Evolutionary conservation across 2,329 filamentous ascomycete species (phyloP).

Genomic region (Mycocentrospora acerina): DNA sequence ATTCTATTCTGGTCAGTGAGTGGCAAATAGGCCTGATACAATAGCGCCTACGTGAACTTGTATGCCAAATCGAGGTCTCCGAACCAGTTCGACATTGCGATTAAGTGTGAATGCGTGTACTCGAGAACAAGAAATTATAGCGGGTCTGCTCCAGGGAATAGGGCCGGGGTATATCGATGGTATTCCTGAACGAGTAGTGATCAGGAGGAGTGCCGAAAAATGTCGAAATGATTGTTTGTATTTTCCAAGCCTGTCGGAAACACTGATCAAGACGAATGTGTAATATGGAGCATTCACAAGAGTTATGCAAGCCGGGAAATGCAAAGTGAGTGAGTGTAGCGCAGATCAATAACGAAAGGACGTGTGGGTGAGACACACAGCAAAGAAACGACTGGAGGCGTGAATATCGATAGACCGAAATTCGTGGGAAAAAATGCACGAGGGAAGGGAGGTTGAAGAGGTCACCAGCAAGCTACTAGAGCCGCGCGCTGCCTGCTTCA

Average conservation of each 20-base stretch:
- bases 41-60: conserved; percentile 37
- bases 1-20: conserved; percentile 26
- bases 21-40: not conserved
- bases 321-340: conserved; percentile 3
- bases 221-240: too few relatives aligned
- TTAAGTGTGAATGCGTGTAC: not conserved
- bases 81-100: conserved; percentile 37
- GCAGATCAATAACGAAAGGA: conserved; percentile 31
- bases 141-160: not conserved
- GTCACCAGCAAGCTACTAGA: conserved; percentile 10
- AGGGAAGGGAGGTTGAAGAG: conserved; percentile 31
- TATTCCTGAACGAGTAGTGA: conserved; percentile 8
- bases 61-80: conserved; percentile 39
- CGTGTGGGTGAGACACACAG: conserved; percentile 37
- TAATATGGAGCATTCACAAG: conserved; percentile 18
- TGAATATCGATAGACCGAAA: conserved; percentile 20
- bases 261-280: too few relatives aligned
- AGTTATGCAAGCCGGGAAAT: conserved; percentile 12
- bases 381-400: conserved; percentile 22
- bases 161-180: too few relatives aligned
- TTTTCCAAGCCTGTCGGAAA: too few relatives aligned
- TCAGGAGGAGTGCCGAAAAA: too few relatives aligned
- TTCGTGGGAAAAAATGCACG: conserved; percentile 11
- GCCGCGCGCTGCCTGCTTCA: conserved; percentile 19
- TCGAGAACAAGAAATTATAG: not conserved